Base-by-base conservation (phyloP, 75 land plant genomes). In the Selaginella moellendorffii region DNA sequence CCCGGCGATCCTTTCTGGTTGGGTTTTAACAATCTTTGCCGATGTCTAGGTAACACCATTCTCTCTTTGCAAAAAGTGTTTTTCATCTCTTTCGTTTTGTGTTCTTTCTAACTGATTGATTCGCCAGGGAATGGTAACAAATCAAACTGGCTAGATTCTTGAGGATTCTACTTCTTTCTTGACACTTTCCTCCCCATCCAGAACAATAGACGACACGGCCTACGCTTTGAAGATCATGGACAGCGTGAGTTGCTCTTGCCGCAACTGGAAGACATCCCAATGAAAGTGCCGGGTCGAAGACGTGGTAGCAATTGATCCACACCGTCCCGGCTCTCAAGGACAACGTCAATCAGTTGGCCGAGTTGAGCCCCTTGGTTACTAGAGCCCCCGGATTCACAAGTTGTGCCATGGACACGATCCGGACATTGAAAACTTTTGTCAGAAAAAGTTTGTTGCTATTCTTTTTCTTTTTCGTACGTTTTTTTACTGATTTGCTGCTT, bases 1-100 rank as follows among this genome's bases (percentile, higher is more conserved):
- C 77, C 80, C 62, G 97, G 93, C 27, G 95, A 77, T 90, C 17
- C 72, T 91, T 0, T 65, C 74, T 30, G 97, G 97, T 10, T 85
- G 64, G 66, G 95, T 95, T 25, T 63, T 59, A 0, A 79, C 83
- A 28, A 61, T 75, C 5, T 75, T 75, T 65, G 74, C 42, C 2
- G 77, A 75, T 65, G 77, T 75, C 18, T 22, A 79, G 82, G 96
- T 85, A n/a, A n/a, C n/a, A n/a, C n/a, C n/a, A n/a, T n/a, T n/a
- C n/a, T n/a, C n/a, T n/a, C n/a, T n/a, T n/a, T n/a, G n/a, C n/a
- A n/a, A n/a, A n/a, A n/a, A n/a, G n/a, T n/a, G n/a, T n/a, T n/a
- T n/a, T n/a, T n/a, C n/a, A n/a, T n/a, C n/a, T n/a, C n/a, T n/a
- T n/a, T n/a, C n/a, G n/a, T n/a, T n/a, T n/a, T n/a, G 28, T 25